Conservation (phyloP, 768 basidiomycete species). For the Tricholoma sp. region DNA sequence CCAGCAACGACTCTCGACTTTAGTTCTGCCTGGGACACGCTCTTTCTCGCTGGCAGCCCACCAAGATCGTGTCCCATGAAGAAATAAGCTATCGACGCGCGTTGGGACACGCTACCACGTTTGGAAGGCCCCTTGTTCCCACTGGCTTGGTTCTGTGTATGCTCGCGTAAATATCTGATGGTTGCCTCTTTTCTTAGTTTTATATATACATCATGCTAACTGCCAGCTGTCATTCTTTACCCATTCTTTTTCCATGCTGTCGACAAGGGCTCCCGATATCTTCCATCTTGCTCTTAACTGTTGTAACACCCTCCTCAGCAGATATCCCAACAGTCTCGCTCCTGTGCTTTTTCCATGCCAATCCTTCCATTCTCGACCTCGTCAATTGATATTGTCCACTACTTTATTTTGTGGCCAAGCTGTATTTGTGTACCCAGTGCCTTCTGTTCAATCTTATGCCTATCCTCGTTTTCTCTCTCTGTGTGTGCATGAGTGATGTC, state of each 20-base stretch:
- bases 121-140: neutral
- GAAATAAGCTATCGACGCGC: neutral
- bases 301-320: no score
- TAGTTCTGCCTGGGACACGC: neutral
- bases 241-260: neutral
- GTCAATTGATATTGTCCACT: neutral
- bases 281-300: no score
- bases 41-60: neutral
- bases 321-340: no score
- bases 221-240: neutral
- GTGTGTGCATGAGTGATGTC: neutral
- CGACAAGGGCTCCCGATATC: no score
- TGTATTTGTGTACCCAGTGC: neutral
- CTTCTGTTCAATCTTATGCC: neutral
- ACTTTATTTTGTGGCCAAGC: neutral
- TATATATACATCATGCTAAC: neutral
- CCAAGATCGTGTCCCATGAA: neutral
- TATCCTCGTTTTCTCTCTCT: neutral
- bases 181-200: neutral
- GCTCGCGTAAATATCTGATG: neutral
- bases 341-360: no score
- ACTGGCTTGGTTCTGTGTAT: neutral
- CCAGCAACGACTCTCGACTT: neutral
- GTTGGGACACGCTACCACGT: neutral
- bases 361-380: no score